Conservation (phyloP, 2,329 filamentous ascomycete species). For the Neurospora sp. region DNA sequence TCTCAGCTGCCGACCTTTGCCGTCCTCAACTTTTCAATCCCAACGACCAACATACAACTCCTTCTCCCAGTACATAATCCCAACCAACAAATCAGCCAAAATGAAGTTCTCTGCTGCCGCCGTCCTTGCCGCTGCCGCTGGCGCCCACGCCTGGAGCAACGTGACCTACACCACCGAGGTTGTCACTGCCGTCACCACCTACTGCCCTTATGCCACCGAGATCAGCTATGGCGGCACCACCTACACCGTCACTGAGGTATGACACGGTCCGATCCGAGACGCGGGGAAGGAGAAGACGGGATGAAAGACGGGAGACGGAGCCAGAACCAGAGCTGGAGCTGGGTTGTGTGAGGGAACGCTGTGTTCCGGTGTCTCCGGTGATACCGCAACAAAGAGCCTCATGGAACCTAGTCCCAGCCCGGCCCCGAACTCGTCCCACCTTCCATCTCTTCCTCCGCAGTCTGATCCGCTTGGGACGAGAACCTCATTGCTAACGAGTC, state of each 20-base stretch:
- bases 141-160: slow-evolving; percentile 33
- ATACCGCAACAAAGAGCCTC: slow-evolving; percentile 18
- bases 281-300: background rate
- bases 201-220: slow-evolving; percentile 58
- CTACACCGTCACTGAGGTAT: slow-evolving; percentile 58
- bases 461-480: background rate
- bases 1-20: slow-evolving; percentile 22
- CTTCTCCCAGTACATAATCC: slow-evolving; percentile 22
- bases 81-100: slow-evolving; percentile 44
- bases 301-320: slow-evolving; percentile 1
- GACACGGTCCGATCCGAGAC: slow-evolving; percentile 12
- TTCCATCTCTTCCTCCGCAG: background rate
- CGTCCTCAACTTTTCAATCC: slow-evolving; percentile 20
- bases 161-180: slow-evolving; percentile 54
- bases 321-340: background rate
- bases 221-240: slow-evolving; percentile 55
- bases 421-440: background rate
- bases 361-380: background rate
- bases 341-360: background rate
- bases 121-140: slow-evolving; percentile 42
- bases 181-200: slow-evolving; percentile 58
- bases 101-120: slow-evolving; percentile 54
- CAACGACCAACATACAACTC: slow-evolving; percentile 19
- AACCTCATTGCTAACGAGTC: slow-evolving; percentile 9
- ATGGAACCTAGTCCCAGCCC: background rate